These are phyloP conservation scores for Nyssa sinensis DNA, from an alignment of 148 eudicot genomes.

Conservation along the genomic window DNA sequence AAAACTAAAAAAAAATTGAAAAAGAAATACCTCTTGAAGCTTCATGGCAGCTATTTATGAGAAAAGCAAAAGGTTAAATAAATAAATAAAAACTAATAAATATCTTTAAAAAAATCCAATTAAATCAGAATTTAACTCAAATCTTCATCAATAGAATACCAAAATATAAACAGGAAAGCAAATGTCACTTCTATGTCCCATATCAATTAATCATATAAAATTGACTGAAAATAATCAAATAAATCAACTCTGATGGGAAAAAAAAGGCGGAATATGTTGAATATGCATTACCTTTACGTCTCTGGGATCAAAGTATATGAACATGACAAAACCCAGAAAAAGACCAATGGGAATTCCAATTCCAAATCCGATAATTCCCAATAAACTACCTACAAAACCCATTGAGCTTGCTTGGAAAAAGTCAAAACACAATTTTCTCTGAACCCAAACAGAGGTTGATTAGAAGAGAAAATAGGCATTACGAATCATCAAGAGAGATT, in stretches of 20 bases:
- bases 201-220: too few species aligned
- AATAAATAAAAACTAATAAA: too few species aligned
- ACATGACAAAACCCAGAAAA: constrained; percentile 35
- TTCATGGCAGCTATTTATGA: too few species aligned
- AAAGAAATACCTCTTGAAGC: too few species aligned
- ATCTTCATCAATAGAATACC: background rate
- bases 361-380: constrained; percentile 34
- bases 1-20: too few species aligned
- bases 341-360: constrained; percentile 43
- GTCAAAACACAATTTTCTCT: background rate
- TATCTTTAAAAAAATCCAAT: too few species aligned
- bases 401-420: constrained; percentile 6
- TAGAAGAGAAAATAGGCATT: background rate
- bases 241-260: too few species aligned
- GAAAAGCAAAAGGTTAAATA: too few species aligned
- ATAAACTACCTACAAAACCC: constrained; percentile 33
- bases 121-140: too few species aligned
- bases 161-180: background rate
- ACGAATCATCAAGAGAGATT: background rate
- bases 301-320: constrained; percentile 24
- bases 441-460: background rate
- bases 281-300: constrained; percentile 28
- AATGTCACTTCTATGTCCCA: background rate
- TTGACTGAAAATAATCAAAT: background rate
- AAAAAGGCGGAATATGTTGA: background rate